Conservation (phyloP, 2,329 filamentous ascomycete genomes). For the Claviceps fusiformis region DNA sequence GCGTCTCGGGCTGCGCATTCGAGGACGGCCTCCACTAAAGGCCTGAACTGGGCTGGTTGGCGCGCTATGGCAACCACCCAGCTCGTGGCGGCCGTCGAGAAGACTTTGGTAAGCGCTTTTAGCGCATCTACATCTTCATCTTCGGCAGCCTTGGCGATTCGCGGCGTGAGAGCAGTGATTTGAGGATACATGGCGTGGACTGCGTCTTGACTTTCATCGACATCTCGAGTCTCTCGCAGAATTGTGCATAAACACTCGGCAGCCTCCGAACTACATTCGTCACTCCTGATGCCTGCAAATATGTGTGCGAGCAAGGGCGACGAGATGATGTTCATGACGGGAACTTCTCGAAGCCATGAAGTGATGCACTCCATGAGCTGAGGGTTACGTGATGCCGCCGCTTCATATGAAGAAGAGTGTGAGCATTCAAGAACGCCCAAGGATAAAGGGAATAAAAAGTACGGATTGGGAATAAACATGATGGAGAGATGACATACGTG, state of each 20-base stretch:
- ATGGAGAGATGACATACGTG: slow-evolving; percentile 43
- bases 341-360: slow-evolving; percentile 91
- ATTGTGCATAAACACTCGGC: slow-evolving; percentile 89
- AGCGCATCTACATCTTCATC: slow-evolving; percentile 76
- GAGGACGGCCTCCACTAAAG: slow-evolving; percentile 78
- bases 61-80: slow-evolving; percentile 90
- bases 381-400: slow-evolving; percentile 67
- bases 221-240: slow-evolving; percentile 81
- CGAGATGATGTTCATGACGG: slow-evolving; percentile 66
- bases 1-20: slow-evolving; percentile 80
- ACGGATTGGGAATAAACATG: not conserved
- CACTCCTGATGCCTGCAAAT: slow-evolving; percentile 61
- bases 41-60: slow-evolving; percentile 66
- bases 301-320: slow-evolving; percentile 75
- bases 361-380: slow-evolving; percentile 90
- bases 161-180: slow-evolving; percentile 61
- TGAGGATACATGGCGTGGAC: slow-evolving; percentile 76
- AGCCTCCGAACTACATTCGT: slow-evolving; percentile 71
- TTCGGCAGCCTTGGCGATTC: slow-evolving; percentile 59
- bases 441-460: not conserved
- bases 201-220: slow-evolving; percentile 73
- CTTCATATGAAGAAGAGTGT: slow-evolving; percentile 26
- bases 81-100: slow-evolving; percentile 82
- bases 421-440: not conserved
- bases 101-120: slow-evolving; percentile 79